These are phyloP conservation scores for Microsporum canis DNA, from an alignment of 2,329 filamentous ascomycete genomes.

Conservation along the genomic window DNA sequence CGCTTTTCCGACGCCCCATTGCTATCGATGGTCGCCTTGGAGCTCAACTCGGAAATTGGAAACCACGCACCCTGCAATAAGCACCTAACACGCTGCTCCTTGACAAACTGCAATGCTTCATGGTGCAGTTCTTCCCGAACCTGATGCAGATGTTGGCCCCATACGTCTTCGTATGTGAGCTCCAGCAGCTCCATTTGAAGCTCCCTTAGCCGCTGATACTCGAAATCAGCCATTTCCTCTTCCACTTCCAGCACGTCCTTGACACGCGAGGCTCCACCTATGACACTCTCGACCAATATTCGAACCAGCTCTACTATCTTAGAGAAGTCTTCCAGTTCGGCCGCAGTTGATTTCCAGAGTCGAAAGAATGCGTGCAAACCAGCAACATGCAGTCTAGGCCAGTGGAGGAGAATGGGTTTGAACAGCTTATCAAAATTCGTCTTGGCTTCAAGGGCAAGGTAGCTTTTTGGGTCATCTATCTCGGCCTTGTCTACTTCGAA, in stretches of 20 bases:
- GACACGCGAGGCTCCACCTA: slow-evolving; percentile 68
- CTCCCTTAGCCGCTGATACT: slow-evolving; percentile 64
- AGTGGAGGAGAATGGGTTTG: slow-evolving; percentile 77
- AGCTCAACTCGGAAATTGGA: slow-evolving; percentile 38
- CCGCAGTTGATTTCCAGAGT: slow-evolving; percentile 82
- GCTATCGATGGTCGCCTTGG: slow-evolving; percentile 31
- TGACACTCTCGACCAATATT: slow-evolving; percentile 79
- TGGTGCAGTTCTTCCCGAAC: slow-evolving; percentile 85
- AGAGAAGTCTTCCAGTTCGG: slow-evolving; percentile 74
- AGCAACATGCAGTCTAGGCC: slow-evolving; percentile 79
- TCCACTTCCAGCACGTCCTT: slow-evolving; percentile 81
- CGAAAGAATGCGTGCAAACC: slow-evolving; percentile 79
- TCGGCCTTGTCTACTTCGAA: slow-evolving; percentile 86
- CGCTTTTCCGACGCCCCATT: slow-evolving; percentile 30
- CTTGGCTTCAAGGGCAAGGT: slow-evolving; percentile 60
- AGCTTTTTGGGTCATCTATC: slow-evolving; percentile 63
- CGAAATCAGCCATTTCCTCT: slow-evolving; percentile 75
- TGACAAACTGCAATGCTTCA: slow-evolving; percentile 90
- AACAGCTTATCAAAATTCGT: slow-evolving; percentile 79
- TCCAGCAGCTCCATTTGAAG: slow-evolving; percentile 90
- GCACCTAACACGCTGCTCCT: slow-evolving; percentile 88
- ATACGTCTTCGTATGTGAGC: slow-evolving; percentile 83
- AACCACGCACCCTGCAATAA: slow-evolving; percentile 89
- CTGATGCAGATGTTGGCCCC: slow-evolving; percentile 79
- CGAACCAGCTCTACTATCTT: slow-evolving; percentile 87